phyloP scores from a whole-genome alignment of 345 rosid genomes.

The Stellera chamaejasme region DNA sequence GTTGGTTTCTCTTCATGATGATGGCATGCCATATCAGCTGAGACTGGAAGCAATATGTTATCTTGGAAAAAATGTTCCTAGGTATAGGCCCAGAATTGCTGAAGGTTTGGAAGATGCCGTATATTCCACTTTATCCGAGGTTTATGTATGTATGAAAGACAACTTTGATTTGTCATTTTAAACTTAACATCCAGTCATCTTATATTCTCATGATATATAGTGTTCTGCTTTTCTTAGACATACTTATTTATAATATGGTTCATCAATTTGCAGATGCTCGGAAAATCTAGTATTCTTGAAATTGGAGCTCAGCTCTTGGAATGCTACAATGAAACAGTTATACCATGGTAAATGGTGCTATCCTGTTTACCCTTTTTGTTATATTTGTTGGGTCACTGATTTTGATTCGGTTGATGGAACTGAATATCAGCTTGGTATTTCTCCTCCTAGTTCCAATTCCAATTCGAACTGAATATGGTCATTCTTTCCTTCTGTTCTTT shows the following conservation, averaged over 20 bases:
- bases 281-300: constrained; percentile 39
- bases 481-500: not conserved
- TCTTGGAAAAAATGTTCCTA: constrained; percentile 47
- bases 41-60: constrained; percentile 54
- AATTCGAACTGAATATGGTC: not conserved
- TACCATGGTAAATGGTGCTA: constrained; percentile 58
- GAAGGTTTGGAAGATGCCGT: constrained; percentile 55
- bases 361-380: constrained; percentile 15
- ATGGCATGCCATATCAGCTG: constrained; percentile 40
- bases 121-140: constrained; percentile 41
- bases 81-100: constrained; percentile 51
- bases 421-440: not conserved
- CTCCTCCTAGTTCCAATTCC: not conserved
- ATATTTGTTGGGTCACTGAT: not conserved
- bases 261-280: constrained; percentile 41
- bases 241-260: not conserved
- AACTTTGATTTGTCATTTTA: not conserved
- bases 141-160: constrained; percentile 45
- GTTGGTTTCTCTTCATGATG: constrained; percentile 33
- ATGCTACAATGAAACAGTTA: constrained; percentile 55
- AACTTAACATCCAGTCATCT: too few species aligned
- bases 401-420: not conserved
- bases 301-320: constrained; percentile 52
- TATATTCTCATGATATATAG: too few species aligned
- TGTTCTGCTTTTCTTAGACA: not conserved